Percentiles rank a stretch among this genome's conserved stretches.
phyloP scores from a whole-genome alignment of 1,284 basidiomycete genomes.

The Neolentinus lepideus region DNA sequence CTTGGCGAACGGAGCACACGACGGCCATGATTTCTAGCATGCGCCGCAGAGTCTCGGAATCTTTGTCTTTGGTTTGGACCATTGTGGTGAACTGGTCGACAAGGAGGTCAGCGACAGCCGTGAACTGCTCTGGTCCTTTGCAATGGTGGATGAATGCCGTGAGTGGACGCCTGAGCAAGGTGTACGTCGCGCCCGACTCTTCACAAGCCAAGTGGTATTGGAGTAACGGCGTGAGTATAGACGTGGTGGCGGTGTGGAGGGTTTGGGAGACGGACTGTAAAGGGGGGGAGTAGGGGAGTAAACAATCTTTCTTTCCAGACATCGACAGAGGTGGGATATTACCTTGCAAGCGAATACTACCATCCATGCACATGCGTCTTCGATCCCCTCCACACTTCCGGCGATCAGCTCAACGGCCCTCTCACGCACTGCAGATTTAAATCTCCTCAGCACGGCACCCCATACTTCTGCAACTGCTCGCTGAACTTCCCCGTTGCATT shows the following conservation, averaged over 20 bases:
- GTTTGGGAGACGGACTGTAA: conserved; percentile 67
- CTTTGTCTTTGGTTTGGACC: conserved; percentile 16
- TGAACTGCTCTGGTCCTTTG: conserved; percentile 57
- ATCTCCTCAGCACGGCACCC: conserved; percentile 58
- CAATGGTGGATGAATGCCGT: conserved; percentile 81
- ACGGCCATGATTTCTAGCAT: conserved; percentile 33
- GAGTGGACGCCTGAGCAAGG: conserved; percentile 59
- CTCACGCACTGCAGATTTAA: conserved; percentile 48
- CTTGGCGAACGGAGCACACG: conserved; percentile 53
- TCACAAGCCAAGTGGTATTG: conserved; percentile 37
- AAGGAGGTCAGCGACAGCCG: conserved; percentile 49
- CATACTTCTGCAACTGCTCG: conserved; percentile 73
- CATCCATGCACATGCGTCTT: conserved; percentile 61
- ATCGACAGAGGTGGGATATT: conserved; percentile 10
- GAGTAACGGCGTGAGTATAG: conserved; percentile 53
- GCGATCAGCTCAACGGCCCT: conserved; percentile 44
- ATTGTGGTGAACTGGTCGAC: conserved; percentile 24
- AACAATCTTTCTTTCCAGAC: conserved; percentile 3
- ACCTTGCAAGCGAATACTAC: conserved; percentile 71
- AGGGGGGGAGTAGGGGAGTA: conserved; percentile 13
- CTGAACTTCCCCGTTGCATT: conserved; percentile 61
- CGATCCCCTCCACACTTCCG: conserved; percentile 34
- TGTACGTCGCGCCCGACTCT: conserved; percentile 39
- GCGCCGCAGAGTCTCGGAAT: conserved; percentile 31
- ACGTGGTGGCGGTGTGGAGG: conserved; percentile 68